A percentile compares a stretch with the other conserved stretches of the same genome.
phyloP scores from a whole-genome alignment of 164 flowering plant genomes.

The Umbellularia californica region DNA sequence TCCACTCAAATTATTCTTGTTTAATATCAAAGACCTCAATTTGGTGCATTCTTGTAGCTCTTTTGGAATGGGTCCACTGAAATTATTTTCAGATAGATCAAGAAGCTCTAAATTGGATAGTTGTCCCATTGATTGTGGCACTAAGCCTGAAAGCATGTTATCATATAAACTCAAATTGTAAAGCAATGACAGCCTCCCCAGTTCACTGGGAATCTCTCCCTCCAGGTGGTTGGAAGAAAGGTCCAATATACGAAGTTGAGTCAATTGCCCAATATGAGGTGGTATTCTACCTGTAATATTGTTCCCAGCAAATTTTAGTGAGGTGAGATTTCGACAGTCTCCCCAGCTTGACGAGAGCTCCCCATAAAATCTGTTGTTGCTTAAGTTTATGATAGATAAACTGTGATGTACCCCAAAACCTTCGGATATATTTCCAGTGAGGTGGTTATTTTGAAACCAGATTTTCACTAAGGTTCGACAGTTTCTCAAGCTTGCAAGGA shows the following conservation, averaged over 20 bases:
- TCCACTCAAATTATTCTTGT: background rate
- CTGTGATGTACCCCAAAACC: slow-evolving; percentile 1
- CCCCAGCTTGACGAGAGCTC: slow-evolving; percentile 6
- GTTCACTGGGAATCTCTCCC: background rate
- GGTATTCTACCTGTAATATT: background rate
- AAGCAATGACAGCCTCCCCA: background rate
- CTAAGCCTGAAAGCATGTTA: slow-evolving; percentile 1
- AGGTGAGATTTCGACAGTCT: background rate
- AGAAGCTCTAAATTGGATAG: slow-evolving; percentile 1
- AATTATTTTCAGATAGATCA: background rate
- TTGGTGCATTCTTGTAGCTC: background rate
- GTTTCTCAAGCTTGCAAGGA: slow-evolving; percentile 19
- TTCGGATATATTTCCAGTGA: slow-evolving; percentile 16
- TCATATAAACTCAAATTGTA: background rate
- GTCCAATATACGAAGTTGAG: background rate
- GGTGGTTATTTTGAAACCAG: slow-evolving; percentile 13
- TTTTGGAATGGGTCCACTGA: background rate
- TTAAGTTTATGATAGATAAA: background rate
- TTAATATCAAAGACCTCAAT: background rate
- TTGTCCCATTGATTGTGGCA: slow-evolving; percentile 2
- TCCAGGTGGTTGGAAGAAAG: background rate
- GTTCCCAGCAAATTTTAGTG: background rate
- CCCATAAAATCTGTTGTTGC: slow-evolving; percentile 2
- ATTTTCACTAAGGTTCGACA: slow-evolving; percentile 20
- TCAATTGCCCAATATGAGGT: background rate